Percentiles rank a stretch among this genome's conserved stretches.
These are phyloP conservation scores for Smittium culicis DNA, from an alignment of 371 early-diverging fungal genomes.

Conservation along the genomic window DNA sequence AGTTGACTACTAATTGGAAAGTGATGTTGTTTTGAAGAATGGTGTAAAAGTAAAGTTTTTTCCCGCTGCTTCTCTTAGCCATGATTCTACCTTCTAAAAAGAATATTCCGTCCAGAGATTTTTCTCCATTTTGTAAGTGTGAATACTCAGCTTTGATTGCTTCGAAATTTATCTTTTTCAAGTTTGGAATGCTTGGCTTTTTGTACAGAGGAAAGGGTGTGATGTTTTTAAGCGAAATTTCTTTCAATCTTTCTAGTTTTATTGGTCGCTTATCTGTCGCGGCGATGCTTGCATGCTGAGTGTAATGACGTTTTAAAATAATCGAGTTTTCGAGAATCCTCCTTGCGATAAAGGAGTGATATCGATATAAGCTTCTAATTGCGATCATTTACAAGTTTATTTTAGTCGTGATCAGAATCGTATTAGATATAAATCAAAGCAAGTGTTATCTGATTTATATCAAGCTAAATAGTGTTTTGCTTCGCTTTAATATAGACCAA, in stretches of 20 bases:
- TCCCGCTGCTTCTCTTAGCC: conserved; percentile 52
- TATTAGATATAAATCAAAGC: too few species aligned
- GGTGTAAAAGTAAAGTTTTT: conserved; percentile 58
- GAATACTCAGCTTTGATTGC: neutral
- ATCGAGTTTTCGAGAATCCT: too few species aligned
- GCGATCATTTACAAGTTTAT: too few species aligned
- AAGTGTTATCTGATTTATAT: too few species aligned
- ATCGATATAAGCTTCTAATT: too few species aligned
- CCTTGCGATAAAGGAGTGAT: too few species aligned
- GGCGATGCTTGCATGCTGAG: conserved; percentile 10
- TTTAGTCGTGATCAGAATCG: too few species aligned
- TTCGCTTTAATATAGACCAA: too few species aligned
- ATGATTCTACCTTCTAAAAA: conserved; percentile 43
- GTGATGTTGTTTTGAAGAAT: conserved; percentile 43
- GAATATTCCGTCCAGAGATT: neutral
- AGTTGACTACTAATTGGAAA: conserved; percentile 49
- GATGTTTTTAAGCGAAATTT: conserved; percentile 14
- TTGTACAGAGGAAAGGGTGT: conserved; percentile 26
- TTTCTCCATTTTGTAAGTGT: neutral
- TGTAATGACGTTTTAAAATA: neutral
- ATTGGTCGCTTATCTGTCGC: conserved; percentile 20
- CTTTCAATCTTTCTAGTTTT: conserved; percentile 18
- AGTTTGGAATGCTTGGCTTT: conserved; percentile 2
- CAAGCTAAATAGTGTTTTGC: too few species aligned
- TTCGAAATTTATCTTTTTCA: neutral